Evolutionary conservation across 345 rosid species (phyloP), one percentile per base, ranked within the genome.

Genomic region (Iberis pinnata): DNA sequence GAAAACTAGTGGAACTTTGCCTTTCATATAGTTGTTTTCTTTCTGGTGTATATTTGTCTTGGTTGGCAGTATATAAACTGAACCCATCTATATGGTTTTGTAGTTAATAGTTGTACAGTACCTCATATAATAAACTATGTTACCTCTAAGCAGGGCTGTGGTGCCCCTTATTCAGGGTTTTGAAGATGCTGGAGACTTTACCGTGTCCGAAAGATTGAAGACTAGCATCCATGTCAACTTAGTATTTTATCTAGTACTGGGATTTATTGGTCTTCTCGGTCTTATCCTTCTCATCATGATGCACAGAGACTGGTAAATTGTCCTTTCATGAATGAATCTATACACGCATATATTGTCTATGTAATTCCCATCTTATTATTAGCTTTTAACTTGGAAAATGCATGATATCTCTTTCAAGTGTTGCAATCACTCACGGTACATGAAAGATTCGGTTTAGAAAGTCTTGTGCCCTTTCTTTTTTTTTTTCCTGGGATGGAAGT

Each of bases 121-220:
- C 69, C 78, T 75, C 78, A 75, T 70, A 44, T 60, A 66, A 46
- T n/a, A 73, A 6, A 69, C 59, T 67, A 69, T 67, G 65, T 78
- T 69, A 75, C 80, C 73, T 78, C 77, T 78, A 76, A 77, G 74
- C 95, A 93, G 99, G 99, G 94, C 92, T 67, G 95, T 82, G 76
- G 97, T 77, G 75, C 97, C 99, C 75, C 94, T 93, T 70, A 80
- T 93, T 60, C 97, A 88, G 92, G 99, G 99, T 78, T 93, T 77
- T 46, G 99, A 93, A 86, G 99, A 88, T 82, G 99, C 97, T 40
- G 99, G 99, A 52, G 99, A 93, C 75, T 93, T 93, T 60, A 78
- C 92, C 2, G 72, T 86, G 38, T 75, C 79, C 12, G 97, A 93
- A 80, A 79, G 86, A 76, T 68, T 93, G 69, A 83, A 74, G 86